Conservation (phyloP, 2,329 filamentous ascomycete genomes). For the Ceratocystis cubensis region DNA sequence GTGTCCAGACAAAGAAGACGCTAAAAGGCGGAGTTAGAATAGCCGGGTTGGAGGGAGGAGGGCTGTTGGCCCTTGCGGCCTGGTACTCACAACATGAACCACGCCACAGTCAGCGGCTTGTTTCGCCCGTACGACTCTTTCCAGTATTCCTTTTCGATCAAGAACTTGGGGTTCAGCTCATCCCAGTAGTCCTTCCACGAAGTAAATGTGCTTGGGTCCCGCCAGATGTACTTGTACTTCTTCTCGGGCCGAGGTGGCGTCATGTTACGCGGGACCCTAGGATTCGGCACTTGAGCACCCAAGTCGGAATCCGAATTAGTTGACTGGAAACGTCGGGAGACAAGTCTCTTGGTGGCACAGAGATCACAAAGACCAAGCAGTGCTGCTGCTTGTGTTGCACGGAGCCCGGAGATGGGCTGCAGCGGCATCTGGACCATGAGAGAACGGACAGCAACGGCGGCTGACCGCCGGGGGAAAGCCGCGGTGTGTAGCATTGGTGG, state of each 20-base stretch:
- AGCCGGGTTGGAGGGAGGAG: background rate
- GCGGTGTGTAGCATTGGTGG: constrained; percentile 4
- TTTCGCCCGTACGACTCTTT: constrained; percentile 13
- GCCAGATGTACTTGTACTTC: constrained; percentile 17
- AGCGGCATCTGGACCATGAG: background rate
- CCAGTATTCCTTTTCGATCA: constrained; percentile 18
- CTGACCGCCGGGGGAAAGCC: background rate
- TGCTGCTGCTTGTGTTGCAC: background rate
- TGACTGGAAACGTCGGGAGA: constrained; percentile 7
- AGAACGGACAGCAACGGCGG: background rate
- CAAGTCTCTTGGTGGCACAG: background rate
- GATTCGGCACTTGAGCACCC: constrained; percentile 7
- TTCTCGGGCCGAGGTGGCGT: constrained; percentile 1
- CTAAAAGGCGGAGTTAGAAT: background rate
- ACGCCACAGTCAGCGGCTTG: constrained; percentile 14
- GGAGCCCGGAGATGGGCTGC: background rate
- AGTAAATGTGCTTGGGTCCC: constrained; percentile 9
- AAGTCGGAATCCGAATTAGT: background rate
- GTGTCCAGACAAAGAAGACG: constrained; percentile 13
- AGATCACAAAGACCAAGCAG: background rate
- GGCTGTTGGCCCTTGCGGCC: background rate
- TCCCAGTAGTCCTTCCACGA: constrained; percentile 12
- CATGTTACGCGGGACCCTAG: constrained; percentile 5
- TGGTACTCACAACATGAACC: constrained; percentile 16
- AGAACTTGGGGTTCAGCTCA: constrained; percentile 17